Percentiles rank a stretch among this genome's conserved stretches.
Evolutionary conservation across 2,329 filamentous ascomycete genomes (phyloP).

Genomic region (Penicillium palitans): DNA sequence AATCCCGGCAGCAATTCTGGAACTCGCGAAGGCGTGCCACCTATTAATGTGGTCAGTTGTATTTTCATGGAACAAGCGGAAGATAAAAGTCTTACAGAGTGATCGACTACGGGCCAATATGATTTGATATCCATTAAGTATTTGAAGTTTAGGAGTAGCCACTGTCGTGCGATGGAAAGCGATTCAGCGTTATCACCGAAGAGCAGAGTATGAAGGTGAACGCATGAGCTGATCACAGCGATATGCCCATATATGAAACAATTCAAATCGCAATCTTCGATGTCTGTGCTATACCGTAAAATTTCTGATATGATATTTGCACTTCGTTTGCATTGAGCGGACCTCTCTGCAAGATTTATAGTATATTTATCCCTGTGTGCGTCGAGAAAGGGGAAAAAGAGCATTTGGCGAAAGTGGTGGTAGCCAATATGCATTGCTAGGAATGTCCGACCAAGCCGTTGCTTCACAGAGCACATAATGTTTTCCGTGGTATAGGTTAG

Average conservation of each 20-base stretch:
- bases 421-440: constrained; percentile 27
- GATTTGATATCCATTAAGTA: constrained; percentile 24
- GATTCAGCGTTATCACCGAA: constrained; percentile 18
- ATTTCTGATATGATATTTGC: constrained; percentile 21
- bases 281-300: constrained; percentile 15
- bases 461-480: constrained; percentile 13
- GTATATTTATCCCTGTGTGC: constrained; percentile 3
- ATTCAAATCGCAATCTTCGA: constrained; percentile 21
- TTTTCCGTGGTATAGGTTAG: constrained; percentile 18
- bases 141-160: constrained; percentile 23
- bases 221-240: constrained; percentile 25
- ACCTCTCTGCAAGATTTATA: background rate
- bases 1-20: no score
- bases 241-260: constrained; percentile 25
- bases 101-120: constrained; percentile 23
- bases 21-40: no score
- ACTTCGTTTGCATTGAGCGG: constrained; percentile 20
- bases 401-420: constrained; percentile 26
- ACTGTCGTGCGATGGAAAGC: constrained; percentile 15
- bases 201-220: constrained; percentile 24
- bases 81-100: constrained; percentile 13
- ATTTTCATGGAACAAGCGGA: no score
- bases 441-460: constrained; percentile 22
- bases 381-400: constrained; percentile 25
- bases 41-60: no score